These are phyloP conservation scores for Cicer yamashitae DNA, from an alignment of 306 rosid genomes.

Conservation along the genomic window DNA sequence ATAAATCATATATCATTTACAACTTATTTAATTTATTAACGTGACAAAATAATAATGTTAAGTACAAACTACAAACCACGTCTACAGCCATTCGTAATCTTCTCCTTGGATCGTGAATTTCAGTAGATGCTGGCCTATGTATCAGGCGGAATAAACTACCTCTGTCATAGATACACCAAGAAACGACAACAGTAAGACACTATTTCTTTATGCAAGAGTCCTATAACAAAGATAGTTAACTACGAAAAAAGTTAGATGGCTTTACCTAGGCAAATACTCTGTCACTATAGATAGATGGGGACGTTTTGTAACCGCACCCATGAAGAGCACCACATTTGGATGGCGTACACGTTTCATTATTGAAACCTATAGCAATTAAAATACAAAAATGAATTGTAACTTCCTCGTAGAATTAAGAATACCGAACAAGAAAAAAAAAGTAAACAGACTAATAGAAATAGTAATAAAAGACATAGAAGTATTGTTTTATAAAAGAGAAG, in stretches of 20 bases:
- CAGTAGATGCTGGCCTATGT: conserved; percentile 84
- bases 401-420: conserved; percentile 13
- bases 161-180: conserved; percentile 55
- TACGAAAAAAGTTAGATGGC: background rate
- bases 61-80: conserved; percentile 63
- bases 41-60: conserved; percentile 27
- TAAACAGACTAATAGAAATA: background rate
- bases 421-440: background rate
- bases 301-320: conserved; percentile 94
- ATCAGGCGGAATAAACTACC: conserved; percentile 91
- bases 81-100: conserved; percentile 83
- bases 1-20: conserved; percentile 26
- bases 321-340: conserved; percentile 96
- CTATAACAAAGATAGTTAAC: conserved; percentile 20
- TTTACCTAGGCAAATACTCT: conserved; percentile 88
- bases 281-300: conserved; percentile 96
- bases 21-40: background rate
- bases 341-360: conserved; percentile 94
- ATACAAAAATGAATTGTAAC: conserved; percentile 37
- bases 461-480: background rate
- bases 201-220: conserved; percentile 16
- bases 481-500: background rate
- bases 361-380: conserved; percentile 65
- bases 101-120: conserved; percentile 82
- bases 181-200: conserved; percentile 28